A percentile compares a stretch with the other conserved stretches of the same genome.
phyloP scores from a whole-genome alignment of 352 stramenopile genomes.

The Phytophthora litchii region DNA sequence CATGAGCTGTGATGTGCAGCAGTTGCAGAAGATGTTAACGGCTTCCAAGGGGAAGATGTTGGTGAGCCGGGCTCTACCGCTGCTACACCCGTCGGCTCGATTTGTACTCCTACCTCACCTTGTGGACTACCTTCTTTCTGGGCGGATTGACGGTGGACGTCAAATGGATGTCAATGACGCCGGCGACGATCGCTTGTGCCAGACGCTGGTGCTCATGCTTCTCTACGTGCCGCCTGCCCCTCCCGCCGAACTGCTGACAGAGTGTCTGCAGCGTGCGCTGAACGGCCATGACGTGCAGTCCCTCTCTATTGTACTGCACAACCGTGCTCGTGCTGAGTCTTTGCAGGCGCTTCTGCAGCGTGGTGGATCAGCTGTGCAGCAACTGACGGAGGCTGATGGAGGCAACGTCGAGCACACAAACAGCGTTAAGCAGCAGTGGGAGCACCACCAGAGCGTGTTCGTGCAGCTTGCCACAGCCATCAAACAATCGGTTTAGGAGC shows the following conservation, averaged over 20 bases:
- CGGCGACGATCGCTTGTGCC: conserved; percentile 68
- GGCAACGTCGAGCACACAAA: conserved; percentile 28
- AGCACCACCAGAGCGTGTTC: conserved; percentile 68
- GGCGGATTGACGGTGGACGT: conserved; percentile 39
- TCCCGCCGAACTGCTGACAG: conserved; percentile 63
- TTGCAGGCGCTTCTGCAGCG: conserved; percentile 80
- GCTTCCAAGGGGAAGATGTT: conserved; percentile 76
- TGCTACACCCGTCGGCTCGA: conserved; percentile 80
- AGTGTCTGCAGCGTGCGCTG: conserved; percentile 67
- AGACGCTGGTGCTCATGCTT: conserved; percentile 83
- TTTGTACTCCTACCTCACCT: conserved; percentile 78
- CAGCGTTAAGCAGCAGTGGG: conserved; percentile 65
- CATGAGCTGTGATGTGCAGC: conserved; percentile 56
- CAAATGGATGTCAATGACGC: conserved; percentile 40
- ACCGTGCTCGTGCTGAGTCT: conserved; percentile 70
- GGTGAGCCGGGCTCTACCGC: conserved; percentile 73
- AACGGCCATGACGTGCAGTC: conserved; percentile 60
- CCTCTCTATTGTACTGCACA: conserved; percentile 75
- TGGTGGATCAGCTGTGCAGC: conserved; percentile 57
- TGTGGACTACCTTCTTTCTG: conserved; percentile 66
- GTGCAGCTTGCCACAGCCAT: conserved; percentile 79
- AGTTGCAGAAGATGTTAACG: conserved; percentile 65
- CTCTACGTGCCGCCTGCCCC: conserved; percentile 82
- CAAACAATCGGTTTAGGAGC: conserved; percentile 61
- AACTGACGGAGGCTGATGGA: conserved; percentile 41